These are phyloP conservation scores for Hericium alpestre DNA, from an alignment of 768 basidiomycete genomes.

Conservation along the genomic window DNA sequence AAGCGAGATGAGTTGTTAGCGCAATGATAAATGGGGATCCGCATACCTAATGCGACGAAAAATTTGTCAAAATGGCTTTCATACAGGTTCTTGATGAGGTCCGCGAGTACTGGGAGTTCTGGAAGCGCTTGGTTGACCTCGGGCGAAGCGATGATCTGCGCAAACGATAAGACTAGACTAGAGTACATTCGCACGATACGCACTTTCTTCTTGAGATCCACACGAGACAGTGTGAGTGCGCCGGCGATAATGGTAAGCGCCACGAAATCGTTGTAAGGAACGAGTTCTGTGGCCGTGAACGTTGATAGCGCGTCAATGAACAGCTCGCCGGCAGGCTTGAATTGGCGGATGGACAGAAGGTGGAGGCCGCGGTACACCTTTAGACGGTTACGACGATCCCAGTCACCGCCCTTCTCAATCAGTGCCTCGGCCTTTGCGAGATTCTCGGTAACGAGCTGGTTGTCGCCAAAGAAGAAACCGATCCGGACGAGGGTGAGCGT, in stretches of 20 bases:
- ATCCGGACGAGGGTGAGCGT: slow-evolving; percentile 81
- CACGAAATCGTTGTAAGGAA: slow-evolving; percentile 86
- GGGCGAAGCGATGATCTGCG: slow-evolving; percentile 70
- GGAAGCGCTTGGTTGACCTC: slow-evolving; percentile 83
- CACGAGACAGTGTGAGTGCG: slow-evolving; percentile 63
- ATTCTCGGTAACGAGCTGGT: slow-evolving; percentile 55
- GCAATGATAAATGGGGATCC: background rate
- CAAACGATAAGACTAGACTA: background rate
- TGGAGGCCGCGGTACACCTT: slow-evolving; percentile 93
- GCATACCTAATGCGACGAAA: slow-evolving; percentile 75
- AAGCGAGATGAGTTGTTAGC: slow-evolving; percentile 1
- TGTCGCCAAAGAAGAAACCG: slow-evolving; percentile 83
- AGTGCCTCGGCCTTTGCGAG: slow-evolving; percentile 79
- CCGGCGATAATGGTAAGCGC: slow-evolving; percentile 74
- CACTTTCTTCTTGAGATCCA: slow-evolving; percentile 89
- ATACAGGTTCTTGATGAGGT: slow-evolving; percentile 79
- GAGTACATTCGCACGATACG: background rate
- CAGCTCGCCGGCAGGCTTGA: slow-evolving; percentile 76
- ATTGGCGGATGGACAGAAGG: slow-evolving; percentile 79
- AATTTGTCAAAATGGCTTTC: slow-evolving; percentile 93
- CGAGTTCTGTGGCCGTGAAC: slow-evolving; percentile 85
- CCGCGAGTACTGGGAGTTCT: slow-evolving; percentile 71
- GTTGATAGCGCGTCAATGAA: slow-evolving; percentile 88
- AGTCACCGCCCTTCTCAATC: slow-evolving; percentile 93
- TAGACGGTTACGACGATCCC: slow-evolving; percentile 92